Conservation (phyloP, 441 rosid species). For the Lepidium campestre region DNA sequence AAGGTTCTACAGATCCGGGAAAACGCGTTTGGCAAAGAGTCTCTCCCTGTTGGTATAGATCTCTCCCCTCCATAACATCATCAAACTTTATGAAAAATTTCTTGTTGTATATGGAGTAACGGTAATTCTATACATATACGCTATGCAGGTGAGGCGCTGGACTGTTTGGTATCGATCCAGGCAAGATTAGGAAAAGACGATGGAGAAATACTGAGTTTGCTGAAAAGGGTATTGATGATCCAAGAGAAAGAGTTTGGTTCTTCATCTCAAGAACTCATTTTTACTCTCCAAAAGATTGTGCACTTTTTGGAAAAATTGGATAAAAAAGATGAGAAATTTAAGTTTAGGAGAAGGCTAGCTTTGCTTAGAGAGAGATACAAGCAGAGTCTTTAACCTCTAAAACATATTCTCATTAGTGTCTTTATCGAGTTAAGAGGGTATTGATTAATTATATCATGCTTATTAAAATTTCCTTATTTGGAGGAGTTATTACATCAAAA, state of each 20-base stretch:
- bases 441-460: neutral
- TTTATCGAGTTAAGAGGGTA: neutral
- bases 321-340: slow-evolving; percentile 57
- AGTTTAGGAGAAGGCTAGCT: slow-evolving; percentile 56
- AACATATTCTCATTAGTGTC: neutral
- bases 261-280: slow-evolving; percentile 61
- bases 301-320: slow-evolving; percentile 60
- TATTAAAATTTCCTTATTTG: too few species aligned
- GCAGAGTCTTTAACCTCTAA: slow-evolving; percentile 35
- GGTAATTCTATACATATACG: neutral
- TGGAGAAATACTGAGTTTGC: slow-evolving; percentile 36
- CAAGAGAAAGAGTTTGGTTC: slow-evolving; percentile 70
- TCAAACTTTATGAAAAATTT: neutral
- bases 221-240: slow-evolving; percentile 62
- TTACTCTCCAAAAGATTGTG: slow-evolving; percentile 59
- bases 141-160: slow-evolving; percentile 72
- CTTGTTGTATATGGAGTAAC: neutral
- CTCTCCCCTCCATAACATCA: neutral
- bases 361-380: slow-evolving; percentile 47
- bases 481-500: too few species aligned
- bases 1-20: slow-evolving; percentile 61
- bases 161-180: slow-evolving; percentile 69
- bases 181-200: slow-evolving; percentile 50
- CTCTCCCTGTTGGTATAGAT: slow-evolving; percentile 71
- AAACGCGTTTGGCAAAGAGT: slow-evolving; percentile 63